Percentiles rank a stretch among this genome's conserved stretches.
These are phyloP conservation scores for Dactylellina drechsleri DNA, from an alignment of 2,329 filamentous ascomycete species.

Conservation along the genomic window DNA sequence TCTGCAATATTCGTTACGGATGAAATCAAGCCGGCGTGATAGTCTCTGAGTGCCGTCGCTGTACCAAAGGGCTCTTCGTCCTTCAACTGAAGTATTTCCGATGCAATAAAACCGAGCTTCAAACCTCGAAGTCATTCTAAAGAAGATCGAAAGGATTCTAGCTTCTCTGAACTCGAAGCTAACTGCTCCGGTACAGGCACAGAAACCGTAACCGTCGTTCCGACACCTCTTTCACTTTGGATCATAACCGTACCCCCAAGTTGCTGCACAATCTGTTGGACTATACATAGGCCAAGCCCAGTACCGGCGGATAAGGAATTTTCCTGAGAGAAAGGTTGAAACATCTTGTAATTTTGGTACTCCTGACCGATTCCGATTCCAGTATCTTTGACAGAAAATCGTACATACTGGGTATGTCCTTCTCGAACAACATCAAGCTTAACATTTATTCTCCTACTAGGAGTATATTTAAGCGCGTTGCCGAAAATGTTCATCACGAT, in stretches of 20 bases:
- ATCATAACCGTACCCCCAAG: constrained; percentile 71
- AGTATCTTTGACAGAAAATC: constrained; percentile 67
- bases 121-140: constrained; percentile 8
- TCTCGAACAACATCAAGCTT: constrained; percentile 58
- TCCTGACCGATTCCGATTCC: constrained; percentile 73
- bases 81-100: constrained; percentile 4
- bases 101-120: constrained; percentile 4
- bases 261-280: constrained; percentile 70
- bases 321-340: constrained; percentile 72
- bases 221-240: constrained; percentile 62
- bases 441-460: constrained; percentile 66
- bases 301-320: constrained; percentile 69
- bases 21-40: background rate
- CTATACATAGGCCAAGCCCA: constrained; percentile 73
- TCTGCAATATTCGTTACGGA: constrained; percentile 9
- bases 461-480: constrained; percentile 72
- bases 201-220: constrained; percentile 9
- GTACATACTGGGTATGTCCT: constrained; percentile 1
- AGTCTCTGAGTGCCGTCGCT: constrained; percentile 6
- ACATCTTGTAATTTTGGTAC: constrained; percentile 71
- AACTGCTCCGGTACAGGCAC: constrained; percentile 4
- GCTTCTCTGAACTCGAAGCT: background rate
- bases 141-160: background rate
- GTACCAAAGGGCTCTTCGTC: constrained; percentile 3
- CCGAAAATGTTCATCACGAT: constrained; percentile 73